Base-by-base conservation (phyloP, 2,329 filamentous ascomycete species). In the Chalara sp. region DNA sequence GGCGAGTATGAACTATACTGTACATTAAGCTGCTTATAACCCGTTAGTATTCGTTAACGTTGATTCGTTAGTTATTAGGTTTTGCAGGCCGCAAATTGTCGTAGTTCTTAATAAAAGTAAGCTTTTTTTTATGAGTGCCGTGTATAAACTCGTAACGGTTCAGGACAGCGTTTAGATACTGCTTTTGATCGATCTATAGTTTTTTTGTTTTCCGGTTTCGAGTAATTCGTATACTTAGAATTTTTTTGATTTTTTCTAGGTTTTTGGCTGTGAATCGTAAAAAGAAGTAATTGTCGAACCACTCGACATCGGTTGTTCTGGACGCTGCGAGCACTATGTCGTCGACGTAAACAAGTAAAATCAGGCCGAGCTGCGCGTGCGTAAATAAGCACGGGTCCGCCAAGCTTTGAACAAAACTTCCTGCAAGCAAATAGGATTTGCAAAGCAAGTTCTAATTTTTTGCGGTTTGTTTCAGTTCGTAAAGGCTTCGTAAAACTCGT, bases 271-370 rank as follows among this genome's bases (percentile, higher is more conserved):
- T 46, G 21, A 11, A 52, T 46, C 29, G 28, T 6, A 6, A 6
- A 1, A 29, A 6, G n/a, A 52, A 41, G 2, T 13, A 28, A 5
- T 45, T n/a, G 28, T 48, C 46, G 12, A 31, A 6, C 5, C 5
- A 13, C 4, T 52, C 4, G 10, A 49, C 29, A 31, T 29, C 46
- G 28, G 32, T 2, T 44, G 46, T 6, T 11, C 42, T 40, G 1
- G 0, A 2, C 1, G 12, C 31, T 49, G 44, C 11, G 10, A 48
- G 13, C 32, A 49, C 1, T 6, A 52, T 52, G 46, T 52, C 41
- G 29, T 49, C 41, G 6, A 52, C 30, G 12, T 52, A 52, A 8
- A 52, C n/a, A 3, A 46, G 32, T 40, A 52, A 44, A 5, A 49
- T 49, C 8, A 33, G 4, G 10, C 11, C 8, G 3, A 5, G 32